Base-by-base conservation (phyloP, 345 rosid genomes). In the Rhizophora mangle region DNA sequence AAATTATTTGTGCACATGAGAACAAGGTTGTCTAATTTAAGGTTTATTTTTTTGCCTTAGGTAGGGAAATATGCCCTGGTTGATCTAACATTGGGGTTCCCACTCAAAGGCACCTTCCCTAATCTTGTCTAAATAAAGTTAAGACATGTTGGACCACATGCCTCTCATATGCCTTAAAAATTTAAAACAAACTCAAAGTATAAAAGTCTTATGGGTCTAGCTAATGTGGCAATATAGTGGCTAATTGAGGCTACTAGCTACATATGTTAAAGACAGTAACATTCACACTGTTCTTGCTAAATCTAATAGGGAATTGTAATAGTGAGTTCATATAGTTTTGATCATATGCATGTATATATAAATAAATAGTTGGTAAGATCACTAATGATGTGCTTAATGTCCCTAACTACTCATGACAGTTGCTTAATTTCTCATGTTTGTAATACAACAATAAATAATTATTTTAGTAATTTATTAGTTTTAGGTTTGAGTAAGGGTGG, bases 21-120 rank as follows among this genome's bases (percentile, higher is more conserved):
- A 90, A 87, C 91, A 90, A 88, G 82, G 80, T 59, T 85, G 88
- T 88, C 85, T 78, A 78, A 60, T 82, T 78, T 60, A 81, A 86
- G 80, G 84, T 79, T 81, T 80, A 59, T 67, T 77, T 74, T 68
- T 72, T 79, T 79, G 88, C 34, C 64, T 65, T 65, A 26, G 80
- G 89, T 84, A 79, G 98, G 93, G 88, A 78, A 82, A 60, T 77
- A 68, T 88, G 91, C 79, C 78, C 72, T 69, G 15, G 75, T 79
- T 80, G 76, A 85, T 85, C 88, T 84, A 85, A 84, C 89, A 86
- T 49, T 57, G 1, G 26, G 64, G 75, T 54, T 39, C 87, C 88
- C 87, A 80, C 85, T 8, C 67, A 27, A 61, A 60, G 71, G 18
- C 82, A 74, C 87, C 77, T 75, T 67, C 75, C 77, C 85, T 85